phyloP scores from a whole-genome alignment of 208 protist species.

The Novymonas esmeraldas region DNA sequence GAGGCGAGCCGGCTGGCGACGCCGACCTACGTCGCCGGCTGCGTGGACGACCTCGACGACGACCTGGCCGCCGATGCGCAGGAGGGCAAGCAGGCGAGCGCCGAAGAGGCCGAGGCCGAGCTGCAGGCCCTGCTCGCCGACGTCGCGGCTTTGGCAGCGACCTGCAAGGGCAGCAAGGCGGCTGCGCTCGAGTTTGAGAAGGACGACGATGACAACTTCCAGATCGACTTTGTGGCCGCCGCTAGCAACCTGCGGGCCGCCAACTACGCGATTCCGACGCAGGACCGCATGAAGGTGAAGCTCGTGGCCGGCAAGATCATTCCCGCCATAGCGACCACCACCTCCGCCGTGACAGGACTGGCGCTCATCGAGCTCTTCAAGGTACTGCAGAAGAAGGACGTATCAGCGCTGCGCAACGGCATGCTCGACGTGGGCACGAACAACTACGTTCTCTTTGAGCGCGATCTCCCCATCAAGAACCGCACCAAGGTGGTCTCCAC shows the following conservation, averaged over 20 bases:
- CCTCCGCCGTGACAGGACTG: constrained; percentile 98
- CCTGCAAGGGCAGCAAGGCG: constrained; percentile 51
- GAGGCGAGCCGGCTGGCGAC: constrained; percentile 33
- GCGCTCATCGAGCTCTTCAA: constrained; percentile 99
- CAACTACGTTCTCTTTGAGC: constrained; percentile 91
- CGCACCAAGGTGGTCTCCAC: constrained; percentile 71
- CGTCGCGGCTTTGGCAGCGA: constrained; percentile 39
- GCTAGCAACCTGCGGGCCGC: constrained; percentile 92
- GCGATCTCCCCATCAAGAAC: constrained; percentile 74
- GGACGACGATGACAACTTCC: constrained; percentile 96
- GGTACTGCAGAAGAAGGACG: constrained; percentile 84
- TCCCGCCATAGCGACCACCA: constrained; percentile 99
- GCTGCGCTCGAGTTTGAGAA: constrained; percentile 94
- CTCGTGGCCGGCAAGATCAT: constrained; percentile 99
- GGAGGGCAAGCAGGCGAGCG: constrained; percentile 13
- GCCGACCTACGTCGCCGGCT: constrained; percentile 51
- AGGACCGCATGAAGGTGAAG: constrained; percentile 91
- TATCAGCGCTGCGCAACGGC: constrained; percentile 78
- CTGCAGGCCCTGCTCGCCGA: constrained; percentile 49
- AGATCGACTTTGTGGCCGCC: constrained; percentile 96
- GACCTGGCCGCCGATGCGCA: constrained; percentile 54
- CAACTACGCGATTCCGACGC: constrained; percentile 94
- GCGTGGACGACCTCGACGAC: constrained; percentile 82
- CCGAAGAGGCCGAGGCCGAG: constrained; percentile 59
- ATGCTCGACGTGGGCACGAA: constrained; percentile 91